Percentiles rank a stretch among this genome's conserved stretches.
These are phyloP conservation scores for Apiospora arundinis DNA, from an alignment of 2,329 filamentous ascomycete genomes.

Conservation along the genomic window DNA sequence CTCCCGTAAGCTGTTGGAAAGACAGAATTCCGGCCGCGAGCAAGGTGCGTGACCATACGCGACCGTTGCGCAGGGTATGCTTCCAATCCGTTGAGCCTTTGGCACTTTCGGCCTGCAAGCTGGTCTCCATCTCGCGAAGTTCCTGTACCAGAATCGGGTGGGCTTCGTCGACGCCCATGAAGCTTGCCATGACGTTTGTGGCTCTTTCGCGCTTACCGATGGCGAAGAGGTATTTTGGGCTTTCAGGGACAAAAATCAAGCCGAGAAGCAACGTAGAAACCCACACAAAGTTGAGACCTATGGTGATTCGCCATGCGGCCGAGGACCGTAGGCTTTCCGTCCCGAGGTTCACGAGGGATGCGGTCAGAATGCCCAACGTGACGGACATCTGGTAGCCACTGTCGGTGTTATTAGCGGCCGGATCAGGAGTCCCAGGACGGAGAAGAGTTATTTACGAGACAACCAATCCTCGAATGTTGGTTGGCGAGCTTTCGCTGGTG, in stretches of 20 bases:
- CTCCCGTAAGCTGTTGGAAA: slow-evolving; percentile 72
- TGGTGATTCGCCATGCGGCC: slow-evolving; percentile 68
- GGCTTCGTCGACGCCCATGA: slow-evolving; percentile 50
- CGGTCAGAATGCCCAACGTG: slow-evolving; percentile 68
- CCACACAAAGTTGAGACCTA: slow-evolving; percentile 62
- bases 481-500: slow-evolving; percentile 69
- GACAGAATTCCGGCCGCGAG: slow-evolving; percentile 69
- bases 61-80: slow-evolving; percentile 71
- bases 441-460: slow-evolving; percentile 47
- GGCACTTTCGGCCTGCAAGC: slow-evolving; percentile 53
- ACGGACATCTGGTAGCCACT: slow-evolving; percentile 71
- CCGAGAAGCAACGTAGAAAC: slow-evolving; percentile 56
- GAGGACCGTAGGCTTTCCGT: slow-evolving; percentile 52
- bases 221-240: slow-evolving; percentile 57
- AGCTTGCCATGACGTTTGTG: slow-evolving; percentile 52
- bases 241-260: slow-evolving; percentile 61
- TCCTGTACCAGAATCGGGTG: slow-evolving; percentile 52
- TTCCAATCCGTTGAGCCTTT: slow-evolving; percentile 50
- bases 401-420: neutral
- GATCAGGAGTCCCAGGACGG: neutral
- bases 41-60: slow-evolving; percentile 68
- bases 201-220: slow-evolving; percentile 54
- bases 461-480: slow-evolving; percentile 67
- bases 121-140: slow-evolving; percentile 57
- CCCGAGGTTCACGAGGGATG: slow-evolving; percentile 66